These are phyloP conservation scores for Diutina ranongensis DNA, from an alignment of 1,139 yeast species.

Conservation along the genomic window DNA sequence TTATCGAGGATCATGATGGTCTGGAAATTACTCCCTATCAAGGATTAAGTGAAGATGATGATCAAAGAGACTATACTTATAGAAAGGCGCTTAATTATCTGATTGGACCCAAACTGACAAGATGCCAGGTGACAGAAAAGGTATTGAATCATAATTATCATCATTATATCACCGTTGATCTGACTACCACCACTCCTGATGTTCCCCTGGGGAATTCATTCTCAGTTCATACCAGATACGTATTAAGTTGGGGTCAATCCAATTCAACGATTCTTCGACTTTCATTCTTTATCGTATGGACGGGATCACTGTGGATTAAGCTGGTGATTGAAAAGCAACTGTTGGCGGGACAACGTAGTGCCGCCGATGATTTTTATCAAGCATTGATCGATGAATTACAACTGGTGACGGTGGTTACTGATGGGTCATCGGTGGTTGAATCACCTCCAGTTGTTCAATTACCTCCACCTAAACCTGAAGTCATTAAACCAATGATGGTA, in stretches of 20 bases:
- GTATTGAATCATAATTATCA: conserved; percentile 30
- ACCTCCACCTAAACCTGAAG: background rate
- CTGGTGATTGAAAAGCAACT: conserved; percentile 42
- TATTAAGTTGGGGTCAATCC: conserved; percentile 35
- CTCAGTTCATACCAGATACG: conserved; percentile 36
- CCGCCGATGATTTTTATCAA: conserved; percentile 21
- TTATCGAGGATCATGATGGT: conserved; percentile 36
- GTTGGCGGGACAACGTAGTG: conserved; percentile 34
- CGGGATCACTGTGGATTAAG: conserved; percentile 46
- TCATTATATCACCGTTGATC: conserved; percentile 23
- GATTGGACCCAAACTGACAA: conserved; percentile 48
- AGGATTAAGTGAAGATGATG: conserved; percentile 23
- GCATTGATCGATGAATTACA: conserved; percentile 21
- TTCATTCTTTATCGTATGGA: conserved; percentile 40
- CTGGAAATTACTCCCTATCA: conserved; percentile 32
- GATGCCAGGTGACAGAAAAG: conserved; percentile 36
- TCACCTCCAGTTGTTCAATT: background rate
- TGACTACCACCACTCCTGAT: conserved; percentile 40
- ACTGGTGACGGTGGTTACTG: conserved; percentile 12
- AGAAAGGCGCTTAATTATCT: conserved; percentile 38
- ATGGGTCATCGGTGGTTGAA: conserved; percentile 8
- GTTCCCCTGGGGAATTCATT: conserved; percentile 51
- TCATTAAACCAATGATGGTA: conserved; percentile 8
- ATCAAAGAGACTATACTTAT: conserved; percentile 30
- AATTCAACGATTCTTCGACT: conserved; percentile 30